A percentile compares a stretch with the other conserved stretches of the same genome.
Evolutionary conservation across 2,329 filamentous ascomycete species (phyloP).

Genomic region (Aureobasidium sp.): DNA sequence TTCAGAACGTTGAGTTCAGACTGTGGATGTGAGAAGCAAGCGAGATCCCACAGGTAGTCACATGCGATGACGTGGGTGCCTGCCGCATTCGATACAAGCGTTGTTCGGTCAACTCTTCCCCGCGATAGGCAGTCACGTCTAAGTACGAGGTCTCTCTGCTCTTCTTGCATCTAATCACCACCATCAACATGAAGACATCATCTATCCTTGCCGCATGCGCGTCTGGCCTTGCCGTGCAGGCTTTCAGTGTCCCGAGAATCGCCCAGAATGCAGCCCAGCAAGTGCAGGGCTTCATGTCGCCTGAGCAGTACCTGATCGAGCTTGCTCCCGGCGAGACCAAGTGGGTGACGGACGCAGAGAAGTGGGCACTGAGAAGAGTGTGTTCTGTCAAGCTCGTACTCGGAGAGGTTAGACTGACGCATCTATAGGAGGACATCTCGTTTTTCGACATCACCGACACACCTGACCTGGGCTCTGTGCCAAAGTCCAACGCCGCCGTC

Average conservation of each 20-base stretch:
- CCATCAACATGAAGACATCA: slow-evolving; percentile 13
- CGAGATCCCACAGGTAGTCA: neutral
- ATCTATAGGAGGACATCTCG: slow-evolving; percentile 58
- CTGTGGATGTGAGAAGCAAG: neutral
- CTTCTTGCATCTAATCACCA: neutral
- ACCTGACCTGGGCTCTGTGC: slow-evolving; percentile 49
- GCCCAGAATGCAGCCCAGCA: slow-evolving; percentile 15
- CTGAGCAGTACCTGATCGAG: slow-evolving; percentile 67
- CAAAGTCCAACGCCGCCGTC: slow-evolving; percentile 31
- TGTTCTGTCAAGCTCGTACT: slow-evolving; percentile 22
- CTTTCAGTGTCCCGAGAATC: slow-evolving; percentile 15
- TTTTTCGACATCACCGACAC: slow-evolving; percentile 94
- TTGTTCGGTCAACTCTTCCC: slow-evolving; percentile 11
- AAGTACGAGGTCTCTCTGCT: neutral
- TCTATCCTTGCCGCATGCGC: slow-evolving; percentile 13
- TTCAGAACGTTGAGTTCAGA: neutral
- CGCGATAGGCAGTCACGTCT: neutral
- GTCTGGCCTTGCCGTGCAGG: slow-evolving; percentile 14
- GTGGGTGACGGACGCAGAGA: slow-evolving; percentile 91
- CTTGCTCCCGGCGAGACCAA: slow-evolving; percentile 70
- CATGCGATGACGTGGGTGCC: slow-evolving; percentile 9
- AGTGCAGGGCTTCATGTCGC: slow-evolving; percentile 21
- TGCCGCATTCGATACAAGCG: slow-evolving; percentile 12
- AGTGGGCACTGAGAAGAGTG: slow-evolving; percentile 83
- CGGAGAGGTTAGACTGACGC: neutral